Evolutionary conservation across 2,329 filamentous ascomycete genomes (phyloP).

Genomic region (Aspergillus calidoustus): DNA sequence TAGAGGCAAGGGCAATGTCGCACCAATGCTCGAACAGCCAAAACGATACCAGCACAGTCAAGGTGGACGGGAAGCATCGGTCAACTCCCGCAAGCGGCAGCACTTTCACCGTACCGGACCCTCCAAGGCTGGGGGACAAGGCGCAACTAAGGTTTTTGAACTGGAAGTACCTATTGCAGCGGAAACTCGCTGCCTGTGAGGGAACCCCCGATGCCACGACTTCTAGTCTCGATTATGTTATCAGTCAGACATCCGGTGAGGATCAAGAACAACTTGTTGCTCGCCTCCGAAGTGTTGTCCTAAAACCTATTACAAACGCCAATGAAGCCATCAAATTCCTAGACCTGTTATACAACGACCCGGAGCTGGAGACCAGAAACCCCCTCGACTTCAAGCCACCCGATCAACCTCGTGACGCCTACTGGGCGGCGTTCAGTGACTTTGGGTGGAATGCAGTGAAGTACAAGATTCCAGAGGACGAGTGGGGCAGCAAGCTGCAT

Average conservation of each 20-base stretch:
- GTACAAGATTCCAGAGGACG: not conserved
- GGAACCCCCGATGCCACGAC: not conserved
- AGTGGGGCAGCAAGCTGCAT: not conserved
- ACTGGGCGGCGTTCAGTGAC: not conserved
- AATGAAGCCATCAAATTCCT: slow-evolving; percentile 1
- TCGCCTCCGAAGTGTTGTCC: not conserved
- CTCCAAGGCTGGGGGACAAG: not conserved
- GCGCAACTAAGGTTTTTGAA: not conserved
- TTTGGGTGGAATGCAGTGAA: slow-evolving; percentile 9
- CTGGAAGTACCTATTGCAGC: slow-evolving; percentile 8
- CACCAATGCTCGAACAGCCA: not conserved
- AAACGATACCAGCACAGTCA: not conserved
- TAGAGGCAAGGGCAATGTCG: not conserved
- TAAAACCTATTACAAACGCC: slow-evolving; percentile 1
- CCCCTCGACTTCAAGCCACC: not conserved
- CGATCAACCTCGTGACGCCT: not conserved
- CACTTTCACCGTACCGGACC: not conserved
- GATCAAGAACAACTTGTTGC: slow-evolving; percentile 4
- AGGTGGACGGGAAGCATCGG: not conserved
- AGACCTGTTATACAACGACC: slow-evolving; percentile 3
- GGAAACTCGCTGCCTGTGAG: not conserved
- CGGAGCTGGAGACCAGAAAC: not conserved
- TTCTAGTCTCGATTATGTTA: not conserved
- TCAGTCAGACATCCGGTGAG: slow-evolving; percentile 7
- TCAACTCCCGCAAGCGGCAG: not conserved